Percentiles rank a stretch among this genome's conserved stretches.
Conservation (phyloP, 1,284 basidiomycete species). For the Nidula niveotomentosa region DNA sequence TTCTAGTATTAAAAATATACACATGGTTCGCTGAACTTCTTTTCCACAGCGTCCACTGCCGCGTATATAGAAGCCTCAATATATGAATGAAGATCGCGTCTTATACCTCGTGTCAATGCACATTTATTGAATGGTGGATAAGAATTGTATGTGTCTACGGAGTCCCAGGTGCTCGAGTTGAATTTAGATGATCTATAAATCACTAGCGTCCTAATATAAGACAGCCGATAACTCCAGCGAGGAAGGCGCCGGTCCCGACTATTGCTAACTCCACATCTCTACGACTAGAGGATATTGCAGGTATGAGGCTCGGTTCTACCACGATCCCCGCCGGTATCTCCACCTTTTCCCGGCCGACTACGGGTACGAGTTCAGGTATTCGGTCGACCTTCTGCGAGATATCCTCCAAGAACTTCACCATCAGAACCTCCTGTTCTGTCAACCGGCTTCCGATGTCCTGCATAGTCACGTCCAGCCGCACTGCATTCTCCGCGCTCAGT, state of each 20-base stretch:
- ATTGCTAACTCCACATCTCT: conserved; percentile 26
- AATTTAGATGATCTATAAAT: background rate
- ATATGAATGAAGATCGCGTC: conserved; percentile 7
- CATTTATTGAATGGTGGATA: background rate
- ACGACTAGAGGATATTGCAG: conserved; percentile 8
- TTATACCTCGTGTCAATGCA: background rate
- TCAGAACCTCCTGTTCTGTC: conserved; percentile 43
- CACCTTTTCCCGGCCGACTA: conserved; percentile 3
- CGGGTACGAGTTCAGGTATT: conserved; percentile 3
- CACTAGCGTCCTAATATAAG: conserved; percentile 17
- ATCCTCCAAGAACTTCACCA: conserved; percentile 23
- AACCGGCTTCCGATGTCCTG: conserved; percentile 48
- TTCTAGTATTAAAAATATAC: background rate
- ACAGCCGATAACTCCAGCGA: conserved; percentile 27
- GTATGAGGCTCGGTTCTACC: conserved; percentile 3
- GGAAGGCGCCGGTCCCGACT: conserved; percentile 30
- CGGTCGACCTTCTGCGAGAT: conserved; percentile 14
- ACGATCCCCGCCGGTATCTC: conserved; percentile 1
- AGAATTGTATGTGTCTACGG: no score
- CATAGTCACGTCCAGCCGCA: conserved; percentile 45
- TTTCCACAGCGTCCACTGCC: conserved; percentile 42
- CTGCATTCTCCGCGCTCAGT: conserved; percentile 59
- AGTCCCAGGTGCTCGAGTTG: no score
- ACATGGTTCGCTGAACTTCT: background rate
- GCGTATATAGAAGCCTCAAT: conserved; percentile 39